Conservation (phyloP, 345 rosid genomes). For the Syzygium aromaticum region DNA sequence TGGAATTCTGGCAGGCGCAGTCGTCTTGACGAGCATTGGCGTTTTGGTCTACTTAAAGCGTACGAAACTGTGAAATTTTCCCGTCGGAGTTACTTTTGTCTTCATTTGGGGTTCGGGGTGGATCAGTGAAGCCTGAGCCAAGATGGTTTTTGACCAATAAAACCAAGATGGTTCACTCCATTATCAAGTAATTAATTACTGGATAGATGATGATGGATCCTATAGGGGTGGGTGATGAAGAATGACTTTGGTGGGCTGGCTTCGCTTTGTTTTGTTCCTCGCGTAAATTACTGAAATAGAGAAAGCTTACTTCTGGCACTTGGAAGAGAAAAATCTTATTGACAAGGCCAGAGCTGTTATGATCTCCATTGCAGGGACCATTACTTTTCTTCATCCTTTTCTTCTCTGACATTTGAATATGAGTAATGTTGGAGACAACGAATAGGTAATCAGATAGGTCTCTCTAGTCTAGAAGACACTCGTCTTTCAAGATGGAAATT, state of each 20-base stretch:
- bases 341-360: not conserved
- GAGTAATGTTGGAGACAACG: not conserved
- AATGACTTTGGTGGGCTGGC: not conserved
- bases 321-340: not conserved
- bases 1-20: constrained; percentile 50
- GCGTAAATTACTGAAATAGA: not conserved
- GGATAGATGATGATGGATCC: not conserved
- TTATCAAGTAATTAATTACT: not conserved
- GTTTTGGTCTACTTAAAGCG: constrained; percentile 68
- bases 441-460: not conserved
- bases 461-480: not conserved
- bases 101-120: not conserved
- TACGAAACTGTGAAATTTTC: constrained; percentile 25
- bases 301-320: not conserved
- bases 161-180: not conserved
- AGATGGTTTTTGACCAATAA: not conserved
- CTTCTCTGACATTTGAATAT: not conserved
- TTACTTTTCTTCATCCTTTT: not conserved
- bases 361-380: not conserved
- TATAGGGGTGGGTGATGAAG: not conserved
- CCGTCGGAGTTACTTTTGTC: not conserved
- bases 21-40: constrained; percentile 55
- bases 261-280: not conserved
- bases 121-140: not conserved
- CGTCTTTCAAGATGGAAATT: not conserved